Evolutionary conservation across 192 early-diverging fungal species (phyloP).

Genomic region (Coemansia sp.): DNA sequence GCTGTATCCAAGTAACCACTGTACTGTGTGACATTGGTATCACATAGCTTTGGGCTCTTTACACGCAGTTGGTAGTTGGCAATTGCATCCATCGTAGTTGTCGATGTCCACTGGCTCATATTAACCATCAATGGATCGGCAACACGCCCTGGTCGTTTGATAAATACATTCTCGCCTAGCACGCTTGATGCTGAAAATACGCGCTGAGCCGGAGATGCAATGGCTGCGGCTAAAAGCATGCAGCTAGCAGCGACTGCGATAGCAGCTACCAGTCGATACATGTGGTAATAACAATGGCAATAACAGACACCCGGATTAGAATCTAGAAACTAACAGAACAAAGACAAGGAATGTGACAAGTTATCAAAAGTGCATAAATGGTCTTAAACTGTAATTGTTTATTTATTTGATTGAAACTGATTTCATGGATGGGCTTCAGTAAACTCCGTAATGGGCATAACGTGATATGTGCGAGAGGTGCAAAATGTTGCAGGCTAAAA

Average conservation of each 20-base stretch:
- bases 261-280: neutral
- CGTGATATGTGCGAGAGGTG: no score
- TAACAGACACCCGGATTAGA: neutral
- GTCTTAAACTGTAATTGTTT: no score
- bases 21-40: conserved; percentile 82
- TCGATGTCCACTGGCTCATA: conserved; percentile 2
- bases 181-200: neutral
- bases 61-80: conserved; percentile 73
- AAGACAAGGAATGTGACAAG: neutral
- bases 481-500: no score
- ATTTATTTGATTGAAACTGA: no score
- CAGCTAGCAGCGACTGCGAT: neutral
- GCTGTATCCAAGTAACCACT: conserved; percentile 67
- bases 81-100: conserved; percentile 55
- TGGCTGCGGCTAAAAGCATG: neutral
- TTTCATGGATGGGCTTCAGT: no score
- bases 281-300: neutral
- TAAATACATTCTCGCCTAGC: neutral
- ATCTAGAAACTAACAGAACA: neutral
- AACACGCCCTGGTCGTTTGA: neutral
- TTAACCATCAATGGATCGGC: conserved; percentile 5
- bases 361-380: no score
- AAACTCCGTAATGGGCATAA: no score
- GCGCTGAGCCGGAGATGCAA: neutral
- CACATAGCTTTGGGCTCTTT: conserved; percentile 77